Base-by-base conservation (phyloP, 768 basidiomycete genomes). In the Lyophyllum shimeji region DNA sequence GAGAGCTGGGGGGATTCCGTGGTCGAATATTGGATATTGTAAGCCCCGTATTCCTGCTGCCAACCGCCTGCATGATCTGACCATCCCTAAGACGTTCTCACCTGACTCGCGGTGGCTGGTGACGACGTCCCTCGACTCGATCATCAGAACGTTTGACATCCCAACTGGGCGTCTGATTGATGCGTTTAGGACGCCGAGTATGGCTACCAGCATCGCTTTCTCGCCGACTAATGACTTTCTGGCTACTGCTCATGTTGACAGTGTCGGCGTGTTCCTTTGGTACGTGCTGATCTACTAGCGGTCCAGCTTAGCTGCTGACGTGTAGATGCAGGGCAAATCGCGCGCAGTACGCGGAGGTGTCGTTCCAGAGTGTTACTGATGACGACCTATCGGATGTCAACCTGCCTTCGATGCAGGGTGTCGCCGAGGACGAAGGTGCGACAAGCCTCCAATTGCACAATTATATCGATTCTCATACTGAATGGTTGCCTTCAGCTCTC, bases 151-250 rank as follows among this genome's bases (percentile, higher is more conserved):
- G 2, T 99, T 93, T 69, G 96, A 99, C 67, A 81, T 99, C 23
- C 96, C 97, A 0, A 93, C 95, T 17, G 95, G 95, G 5, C 80
- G 86, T 24, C 76, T 98, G 34, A 95, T 99, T 51, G 94, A 98
- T 64, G 93, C 86, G 0, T 98, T 99, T 77, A 82, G 84, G 52
- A 94, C 93, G 8, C 74, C 88, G 25, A 92, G 89, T 61, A 82
- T 96, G 23, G 93, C 96, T 5, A 95, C 93, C 0, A 93, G 89
- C 65, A 73, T 99, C 18, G 81, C 93, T 1, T 96, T 99, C 70
- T 98, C 95, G 2, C 97, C 97, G 0, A 89, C 93, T 0, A 90
- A 90, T 53, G 97, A 98, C 69, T 98, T 99, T 75, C 73, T 99
- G 59, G 97, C 97, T 0, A 95, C 95, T 9, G 80, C 93, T 0